phyloP scores from a whole-genome alignment of 2,329 filamentous ascomycete genomes.

The Colletotrichum agaves region DNA sequence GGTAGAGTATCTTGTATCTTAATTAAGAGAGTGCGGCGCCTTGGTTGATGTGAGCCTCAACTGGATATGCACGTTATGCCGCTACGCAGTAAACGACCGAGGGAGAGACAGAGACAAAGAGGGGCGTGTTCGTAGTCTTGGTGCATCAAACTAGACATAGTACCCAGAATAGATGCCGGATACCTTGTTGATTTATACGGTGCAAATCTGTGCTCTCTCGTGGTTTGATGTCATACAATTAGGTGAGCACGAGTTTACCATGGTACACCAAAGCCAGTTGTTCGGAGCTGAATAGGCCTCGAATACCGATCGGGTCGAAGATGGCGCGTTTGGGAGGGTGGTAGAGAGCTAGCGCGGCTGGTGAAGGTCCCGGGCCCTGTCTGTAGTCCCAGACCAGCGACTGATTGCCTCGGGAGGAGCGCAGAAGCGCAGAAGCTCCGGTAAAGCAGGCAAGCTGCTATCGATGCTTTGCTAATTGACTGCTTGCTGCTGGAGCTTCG shows the following conservation, averaged over 20 bases:
- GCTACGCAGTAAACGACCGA: not conserved
- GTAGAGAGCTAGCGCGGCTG: conserved; percentile 6
- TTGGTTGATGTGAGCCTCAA: not conserved
- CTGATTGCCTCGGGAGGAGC: conserved; percentile 28
- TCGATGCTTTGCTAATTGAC: conserved; percentile 31
- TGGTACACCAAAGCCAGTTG: conserved; percentile 1
- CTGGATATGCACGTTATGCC: not conserved
- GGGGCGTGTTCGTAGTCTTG: conserved; percentile 22
- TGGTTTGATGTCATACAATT: not conserved
- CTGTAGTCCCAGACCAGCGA: conserved; percentile 25
- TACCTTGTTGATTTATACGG: conserved; percentile 1
- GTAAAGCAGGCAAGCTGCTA: conserved; percentile 5
- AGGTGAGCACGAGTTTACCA: not conserved
- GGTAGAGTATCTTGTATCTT: not conserved
- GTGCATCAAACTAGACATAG: conserved; percentile 7
- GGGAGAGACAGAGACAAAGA: not conserved
- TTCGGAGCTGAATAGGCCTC: not conserved
- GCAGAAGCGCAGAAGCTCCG: not conserved
- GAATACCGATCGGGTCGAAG: conserved; percentile 13
- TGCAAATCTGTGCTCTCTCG: conserved; percentile 11
- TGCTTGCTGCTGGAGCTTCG: conserved; percentile 18
- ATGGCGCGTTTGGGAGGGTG: conserved; percentile 29
- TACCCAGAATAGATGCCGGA: conserved; percentile 33
- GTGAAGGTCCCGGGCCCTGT: conserved; percentile 27
- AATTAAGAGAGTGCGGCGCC: no score